Evolutionary conservation across 164 flowering plant species (phyloP).

Genomic region (Santalum album): DNA sequence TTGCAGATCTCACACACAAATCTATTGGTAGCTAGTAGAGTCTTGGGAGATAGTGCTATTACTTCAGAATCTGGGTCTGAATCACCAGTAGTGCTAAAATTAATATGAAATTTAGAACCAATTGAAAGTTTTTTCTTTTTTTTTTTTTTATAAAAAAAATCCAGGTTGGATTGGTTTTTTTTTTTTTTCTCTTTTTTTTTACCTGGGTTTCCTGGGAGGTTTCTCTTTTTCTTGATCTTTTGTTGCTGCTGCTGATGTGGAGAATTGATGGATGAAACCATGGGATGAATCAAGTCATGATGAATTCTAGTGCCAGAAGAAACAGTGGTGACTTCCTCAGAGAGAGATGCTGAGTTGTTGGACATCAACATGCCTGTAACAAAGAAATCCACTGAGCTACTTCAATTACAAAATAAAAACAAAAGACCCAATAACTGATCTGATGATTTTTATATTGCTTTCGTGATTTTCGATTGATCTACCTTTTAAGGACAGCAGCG

Average conservation of each 20-base stretch:
- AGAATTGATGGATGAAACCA: constrained; percentile 20
- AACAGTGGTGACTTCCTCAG: constrained; percentile 54
- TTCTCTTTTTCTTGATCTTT: constrained; percentile 70
- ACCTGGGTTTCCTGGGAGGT: constrained; percentile 92
- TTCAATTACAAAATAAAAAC: not conserved
- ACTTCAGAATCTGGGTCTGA: constrained; percentile 95
- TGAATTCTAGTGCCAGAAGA: constrained; percentile 34
- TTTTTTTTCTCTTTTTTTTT: too few relatives aligned
- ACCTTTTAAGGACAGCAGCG: too few relatives aligned
- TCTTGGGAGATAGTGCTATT: constrained; percentile 77
- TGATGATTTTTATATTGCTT: constrained; percentile 4
- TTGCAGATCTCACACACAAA: constrained; percentile 92
- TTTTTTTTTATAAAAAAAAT: too few relatives aligned
- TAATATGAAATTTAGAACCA: too few relatives aligned
- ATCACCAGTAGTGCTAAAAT: too few relatives aligned
- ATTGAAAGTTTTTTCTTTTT: too few relatives aligned
- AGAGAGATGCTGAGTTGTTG: constrained; percentile 59
- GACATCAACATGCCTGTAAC: constrained; percentile 50
- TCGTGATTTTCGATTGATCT: too few relatives aligned
- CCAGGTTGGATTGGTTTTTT: too few relatives aligned
- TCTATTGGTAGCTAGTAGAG: constrained; percentile 74
- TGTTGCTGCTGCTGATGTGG: constrained; percentile 26
- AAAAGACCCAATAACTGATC: not conserved
- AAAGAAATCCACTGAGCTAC: constrained; percentile 26
- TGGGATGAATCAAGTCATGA: constrained; percentile 33